These are phyloP conservation scores for Mortierella sp. DNA, from an alignment of 371 early-diverging fungal species.

Conservation along the genomic window DNA sequence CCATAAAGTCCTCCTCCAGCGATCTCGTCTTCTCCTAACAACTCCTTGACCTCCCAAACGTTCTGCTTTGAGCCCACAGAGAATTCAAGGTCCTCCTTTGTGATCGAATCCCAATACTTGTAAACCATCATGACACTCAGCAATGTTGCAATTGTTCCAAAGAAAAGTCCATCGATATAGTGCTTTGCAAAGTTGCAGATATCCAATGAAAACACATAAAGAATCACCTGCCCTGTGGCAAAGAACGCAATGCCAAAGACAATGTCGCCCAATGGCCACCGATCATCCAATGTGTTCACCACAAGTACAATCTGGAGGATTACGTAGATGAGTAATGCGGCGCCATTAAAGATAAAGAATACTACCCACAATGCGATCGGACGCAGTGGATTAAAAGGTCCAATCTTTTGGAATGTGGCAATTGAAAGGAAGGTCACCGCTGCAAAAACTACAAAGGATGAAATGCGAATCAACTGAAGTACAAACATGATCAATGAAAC, in stretches of 20 bases:
- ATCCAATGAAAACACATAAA: conserved; percentile 73
- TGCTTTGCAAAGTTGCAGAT: conserved; percentile 88
- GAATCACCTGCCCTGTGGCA: conserved; percentile 79
- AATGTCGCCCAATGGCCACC: conserved; percentile 95
- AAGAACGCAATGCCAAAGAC: conserved; percentile 87
- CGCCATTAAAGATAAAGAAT: conserved; percentile 84
- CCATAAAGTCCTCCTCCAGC: conserved; percentile 23
- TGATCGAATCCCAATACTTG: conserved; percentile 97
- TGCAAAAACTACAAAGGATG: conserved; percentile 77
- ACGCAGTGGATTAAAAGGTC: conserved; percentile 64
- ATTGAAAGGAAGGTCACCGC: conserved; percentile 79
- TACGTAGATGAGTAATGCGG: conserved; percentile 82
- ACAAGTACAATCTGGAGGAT: conserved; percentile 91
- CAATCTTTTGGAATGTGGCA: conserved; percentile 80
- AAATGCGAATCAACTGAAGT: conserved; percentile 79
- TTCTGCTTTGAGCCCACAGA: conserved; percentile 86
- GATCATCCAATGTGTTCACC: conserved; percentile 89
- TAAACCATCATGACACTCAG: conserved; percentile 97
- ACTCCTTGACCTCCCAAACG: conserved; percentile 92
- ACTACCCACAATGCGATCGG: conserved; percentile 84
- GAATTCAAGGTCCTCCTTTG: conserved; percentile 96
- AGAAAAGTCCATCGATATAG: conserved; percentile 95
- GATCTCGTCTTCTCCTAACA: conserved; percentile 62
- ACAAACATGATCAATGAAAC: background rate
- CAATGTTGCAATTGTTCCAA: conserved; percentile 87